Evolutionary conservation across 1,139 yeast genomes (phyloP), one percentile per base, ranked within the genome.

Genomic region (Saccharomyces hybrid): DNA sequence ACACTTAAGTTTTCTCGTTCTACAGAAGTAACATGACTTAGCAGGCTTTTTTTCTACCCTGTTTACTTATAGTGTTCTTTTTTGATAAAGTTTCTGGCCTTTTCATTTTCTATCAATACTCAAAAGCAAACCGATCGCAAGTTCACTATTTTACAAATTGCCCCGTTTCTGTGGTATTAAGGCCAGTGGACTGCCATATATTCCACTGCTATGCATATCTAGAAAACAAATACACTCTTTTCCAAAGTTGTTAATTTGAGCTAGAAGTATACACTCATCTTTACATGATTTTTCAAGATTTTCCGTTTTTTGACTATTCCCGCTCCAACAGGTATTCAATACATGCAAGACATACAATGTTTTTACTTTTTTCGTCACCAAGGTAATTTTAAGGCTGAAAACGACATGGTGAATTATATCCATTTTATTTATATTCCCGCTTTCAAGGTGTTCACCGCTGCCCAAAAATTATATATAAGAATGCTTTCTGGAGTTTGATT

Each of bases 11-110:
- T 52, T 52, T 46, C 49, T 44, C 16, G 21, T 12, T 44, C 47
- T 47, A 26, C 54, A 52, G n/a, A 34, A 48, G 41, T 12, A 14
- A 31, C 54, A 52, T 16, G 54, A 32, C 41, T 52, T 52, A 12
- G 49, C 31, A 14, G 48, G 49, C 38, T 52, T 52, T 31, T 31
- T 14, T 52, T 31, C 54, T 49, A 27, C 28, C 28, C 49, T 29
- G 26, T n/a, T n/a, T 44, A 12, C 14, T 19, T 4, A n/a, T 7
- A n/a, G n/a, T 32, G 9, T 14, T n/a, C 3, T 21, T 32, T 14
- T 14, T n/a, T 14, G 41, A n/a, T 14, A 6, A 6, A 32, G 41
- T 32, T 32, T 32, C 41, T 19, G 16, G 12, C 7, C 14, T 32
- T 16, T 32, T 32, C 41, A 32, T 32, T n/a, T 32, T 32, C 19